A percentile compares a stretch with the other conserved stretches of the same genome.
Evolutionary conservation across 129 eudicot genomes (phyloP).

Genomic region (Rutidosis leptorrhynchoides): DNA sequence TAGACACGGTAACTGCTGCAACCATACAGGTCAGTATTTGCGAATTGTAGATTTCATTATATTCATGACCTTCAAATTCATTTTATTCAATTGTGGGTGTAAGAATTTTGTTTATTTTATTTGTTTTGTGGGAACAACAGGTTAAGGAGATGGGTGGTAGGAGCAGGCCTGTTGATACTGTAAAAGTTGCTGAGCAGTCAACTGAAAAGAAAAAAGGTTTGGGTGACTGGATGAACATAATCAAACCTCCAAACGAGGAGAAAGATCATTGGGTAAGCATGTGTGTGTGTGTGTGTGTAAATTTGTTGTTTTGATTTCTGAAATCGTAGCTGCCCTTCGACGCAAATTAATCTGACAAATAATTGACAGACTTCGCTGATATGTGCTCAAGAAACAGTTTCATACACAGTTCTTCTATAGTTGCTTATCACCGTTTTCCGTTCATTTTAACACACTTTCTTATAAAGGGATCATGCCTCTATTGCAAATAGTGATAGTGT

Average conservation of each 20-base stretch:
- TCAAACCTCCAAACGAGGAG: conserved; percentile 80
- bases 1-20: conserved; percentile 92
- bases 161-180: conserved; percentile 58
- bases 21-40: conserved; percentile 61
- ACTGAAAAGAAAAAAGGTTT: conserved; percentile 85
- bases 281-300: too few relatives aligned
- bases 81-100: not conserved
- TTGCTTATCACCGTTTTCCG: too few relatives aligned
- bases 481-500: too few relatives aligned
- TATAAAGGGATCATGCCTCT: too few relatives aligned
- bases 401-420: too few relatives aligned
- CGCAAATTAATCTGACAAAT: too few relatives aligned
- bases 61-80: not conserved
- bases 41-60: not conserved
- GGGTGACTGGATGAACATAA: conserved; percentile 77
- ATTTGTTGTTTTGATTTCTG: not conserved
- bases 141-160: conserved; percentile 91
- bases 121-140: conserved; percentile 36
- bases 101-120: not conserved
- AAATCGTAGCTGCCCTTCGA: too few relatives aligned
- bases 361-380: too few relatives aligned
- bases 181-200: conserved; percentile 63
- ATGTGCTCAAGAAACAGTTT: too few relatives aligned
- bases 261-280: conserved; percentile 92
- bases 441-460: too few relatives aligned